These are phyloP conservation scores for Suillus variegatus DNA, from an alignment of 768 basidiomycete genomes.

Conservation along the genomic window DNA sequence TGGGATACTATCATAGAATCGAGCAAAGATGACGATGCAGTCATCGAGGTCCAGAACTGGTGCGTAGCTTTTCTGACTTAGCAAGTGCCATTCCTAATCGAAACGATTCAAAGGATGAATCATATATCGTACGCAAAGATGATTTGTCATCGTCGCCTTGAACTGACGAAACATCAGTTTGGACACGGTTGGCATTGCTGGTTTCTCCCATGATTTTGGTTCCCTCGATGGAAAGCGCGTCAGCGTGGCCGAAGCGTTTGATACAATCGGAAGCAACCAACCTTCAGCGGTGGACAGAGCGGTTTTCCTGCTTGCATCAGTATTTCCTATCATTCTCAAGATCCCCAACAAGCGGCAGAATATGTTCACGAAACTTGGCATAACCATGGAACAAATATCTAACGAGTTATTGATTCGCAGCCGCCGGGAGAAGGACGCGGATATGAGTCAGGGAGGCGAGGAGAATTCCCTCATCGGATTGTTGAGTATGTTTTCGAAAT, in stretches of 20 bases:
- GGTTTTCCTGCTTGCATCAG: background rate
- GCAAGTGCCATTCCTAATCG: background rate
- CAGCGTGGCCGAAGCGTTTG: too few relatives aligned
- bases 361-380: too few relatives aligned
- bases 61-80: background rate
- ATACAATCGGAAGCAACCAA: too few relatives aligned
- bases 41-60: constrained; percentile 42
- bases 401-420: too few relatives aligned
- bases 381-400: too few relatives aligned
- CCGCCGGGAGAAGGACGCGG: too few relatives aligned
- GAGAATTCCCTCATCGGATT: too few relatives aligned
- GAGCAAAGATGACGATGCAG: constrained; percentile 14
- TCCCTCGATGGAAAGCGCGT: too few relatives aligned
- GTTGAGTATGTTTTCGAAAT: too few relatives aligned
- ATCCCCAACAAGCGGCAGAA: background rate
- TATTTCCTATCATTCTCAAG: background rate
- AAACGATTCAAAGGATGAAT: constrained; percentile 30
- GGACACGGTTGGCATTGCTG: too few relatives aligned
- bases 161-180: constrained; percentile 33
- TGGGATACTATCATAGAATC: constrained; percentile 32
- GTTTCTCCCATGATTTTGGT: too few relatives aligned
- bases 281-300: constrained; percentile 27
- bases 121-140: constrained; percentile 30
- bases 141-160: background rate
- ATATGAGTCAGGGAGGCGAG: too few relatives aligned